Evolutionary conservation across 2,329 filamentous ascomycete species (phyloP).

Genomic region (Alternaria solani): DNA sequence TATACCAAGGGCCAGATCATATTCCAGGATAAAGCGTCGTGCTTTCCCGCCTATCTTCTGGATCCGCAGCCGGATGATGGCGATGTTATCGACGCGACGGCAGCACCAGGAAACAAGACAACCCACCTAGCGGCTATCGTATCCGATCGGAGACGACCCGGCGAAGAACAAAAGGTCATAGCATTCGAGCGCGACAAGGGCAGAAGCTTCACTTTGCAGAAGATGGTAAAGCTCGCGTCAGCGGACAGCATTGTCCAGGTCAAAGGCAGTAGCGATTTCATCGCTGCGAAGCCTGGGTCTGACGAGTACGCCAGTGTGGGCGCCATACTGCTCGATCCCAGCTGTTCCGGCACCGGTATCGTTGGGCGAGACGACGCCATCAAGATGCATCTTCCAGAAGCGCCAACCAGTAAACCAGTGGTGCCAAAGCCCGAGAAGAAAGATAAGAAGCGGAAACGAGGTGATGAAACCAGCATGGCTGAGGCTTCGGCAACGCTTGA

Average conservation of each 20-base stretch:
- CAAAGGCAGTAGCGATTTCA: conserved; percentile 79
- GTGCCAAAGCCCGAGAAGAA: conserved; percentile 26
- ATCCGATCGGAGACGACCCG: conserved; percentile 48
- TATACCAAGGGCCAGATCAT: conserved; percentile 83
- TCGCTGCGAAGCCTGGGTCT: conserved; percentile 73
- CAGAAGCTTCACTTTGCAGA: conserved; percentile 77
- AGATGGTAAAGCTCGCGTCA: conserved; percentile 83
- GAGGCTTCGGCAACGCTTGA: conserved; percentile 25
- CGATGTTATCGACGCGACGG: conserved; percentile 89
- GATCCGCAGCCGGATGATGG: conserved; percentile 72
- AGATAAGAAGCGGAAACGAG: conserved; percentile 47
- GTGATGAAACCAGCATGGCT: conserved; percentile 11
- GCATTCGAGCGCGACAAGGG: conserved; percentile 80
- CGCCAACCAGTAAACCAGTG: conserved; percentile 30
- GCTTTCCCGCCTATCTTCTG: conserved; percentile 90
- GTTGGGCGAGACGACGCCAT: conserved; percentile 83
- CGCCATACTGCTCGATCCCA: conserved; percentile 86
- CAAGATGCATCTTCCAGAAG: conserved; percentile 64
- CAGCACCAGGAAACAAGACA: conserved; percentile 96
- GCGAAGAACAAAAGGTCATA: conserved; percentile 63
- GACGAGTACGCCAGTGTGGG: conserved; percentile 73
- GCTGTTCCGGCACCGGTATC: conserved; percentile 95
- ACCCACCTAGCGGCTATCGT: conserved; percentile 87
- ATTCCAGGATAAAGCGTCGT: conserved; percentile 95
- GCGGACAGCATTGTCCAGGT: conserved; percentile 72